phyloP scores from a whole-genome alignment of 305 asterid species.

The Fraxinus velutina region DNA sequence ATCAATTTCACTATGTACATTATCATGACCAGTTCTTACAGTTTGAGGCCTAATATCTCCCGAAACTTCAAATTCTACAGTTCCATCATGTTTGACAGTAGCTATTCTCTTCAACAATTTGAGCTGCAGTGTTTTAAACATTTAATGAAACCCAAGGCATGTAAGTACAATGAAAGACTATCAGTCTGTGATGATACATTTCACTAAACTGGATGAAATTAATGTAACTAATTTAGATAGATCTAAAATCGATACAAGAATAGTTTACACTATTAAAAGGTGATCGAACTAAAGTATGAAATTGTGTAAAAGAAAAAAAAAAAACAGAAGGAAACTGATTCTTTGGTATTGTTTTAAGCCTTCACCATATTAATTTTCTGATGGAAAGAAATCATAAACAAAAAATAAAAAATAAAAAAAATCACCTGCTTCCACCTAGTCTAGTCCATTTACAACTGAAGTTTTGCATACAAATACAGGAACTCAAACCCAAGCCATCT shows the following conservation, averaged over 20 bases:
- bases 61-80: conserved; percentile 89
- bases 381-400: not conserved
- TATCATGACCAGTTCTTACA: conserved; percentile 38
- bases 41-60: conserved; percentile 59
- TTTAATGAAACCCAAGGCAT: conserved; percentile 32
- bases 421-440: not conserved
- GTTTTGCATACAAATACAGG: not conserved
- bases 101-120: conserved; percentile 84
- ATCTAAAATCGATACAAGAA: not conserved
- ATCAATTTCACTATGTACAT: conserved; percentile 39
- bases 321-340: not conserved
- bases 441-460: not conserved
- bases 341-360: not conserved
- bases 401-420: not conserved
- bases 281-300: not conserved
- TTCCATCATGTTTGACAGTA: conserved; percentile 85
- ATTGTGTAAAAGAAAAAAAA: not conserved
- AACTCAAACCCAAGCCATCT: not conserved
- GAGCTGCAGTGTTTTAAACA: conserved; percentile 77
- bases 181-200: conserved; percentile 1
- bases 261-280: not conserved
- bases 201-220: conserved; percentile 11
- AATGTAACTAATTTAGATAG: not conserved
- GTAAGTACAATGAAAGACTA: not conserved
- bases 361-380: not conserved